phyloP scores from a whole-genome alignment of 805 yeast genomes.

The Starmera dryadoides region DNA sequence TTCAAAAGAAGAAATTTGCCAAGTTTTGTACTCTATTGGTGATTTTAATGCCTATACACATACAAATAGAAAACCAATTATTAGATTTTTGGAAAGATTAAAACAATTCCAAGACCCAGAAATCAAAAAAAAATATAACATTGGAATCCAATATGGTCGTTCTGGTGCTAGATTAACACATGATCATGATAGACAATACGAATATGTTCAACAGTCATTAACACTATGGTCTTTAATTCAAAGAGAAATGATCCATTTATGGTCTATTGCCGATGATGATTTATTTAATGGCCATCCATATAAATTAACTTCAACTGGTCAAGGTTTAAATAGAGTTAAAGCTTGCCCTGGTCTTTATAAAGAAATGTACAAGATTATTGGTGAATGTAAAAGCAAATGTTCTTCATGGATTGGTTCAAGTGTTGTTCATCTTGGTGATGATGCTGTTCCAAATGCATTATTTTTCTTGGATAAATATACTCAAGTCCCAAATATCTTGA shows the following conservation, averaged over 20 bases:
- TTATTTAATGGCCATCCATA: conserved; percentile 49
- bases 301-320: conserved; percentile 65
- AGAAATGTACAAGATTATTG: conserved; percentile 62
- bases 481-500: conserved; percentile 71
- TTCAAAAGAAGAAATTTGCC: conserved; percentile 57
- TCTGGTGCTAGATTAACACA: conserved; percentile 70
- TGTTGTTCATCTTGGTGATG: conserved; percentile 76
- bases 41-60: conserved; percentile 70
- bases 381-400: conserved; percentile 56
- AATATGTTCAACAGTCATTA: conserved; percentile 69
- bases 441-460: conserved; percentile 76
- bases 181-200: conserved; percentile 63
- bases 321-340: conserved; percentile 73
- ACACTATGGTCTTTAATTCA: conserved; percentile 71
- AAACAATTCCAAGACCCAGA: conserved; percentile 40
- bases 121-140: conserved; percentile 30
- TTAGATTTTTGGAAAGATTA: conserved; percentile 49
- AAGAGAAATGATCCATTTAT: conserved; percentile 68
- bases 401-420: conserved; percentile 75
- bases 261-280: conserved; percentile 75
- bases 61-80: conserved; percentile 61
- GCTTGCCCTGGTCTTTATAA: conserved; percentile 63
- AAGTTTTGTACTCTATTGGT: conserved; percentile 68
- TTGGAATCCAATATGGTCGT: conserved; percentile 61
- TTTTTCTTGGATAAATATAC: conserved; percentile 74